A percentile compares a stretch with the other conserved stretches of the same genome.
Conservation (phyloP, 2,329 filamentous ascomycete genomes). For the Aspergillus glaucus region DNA sequence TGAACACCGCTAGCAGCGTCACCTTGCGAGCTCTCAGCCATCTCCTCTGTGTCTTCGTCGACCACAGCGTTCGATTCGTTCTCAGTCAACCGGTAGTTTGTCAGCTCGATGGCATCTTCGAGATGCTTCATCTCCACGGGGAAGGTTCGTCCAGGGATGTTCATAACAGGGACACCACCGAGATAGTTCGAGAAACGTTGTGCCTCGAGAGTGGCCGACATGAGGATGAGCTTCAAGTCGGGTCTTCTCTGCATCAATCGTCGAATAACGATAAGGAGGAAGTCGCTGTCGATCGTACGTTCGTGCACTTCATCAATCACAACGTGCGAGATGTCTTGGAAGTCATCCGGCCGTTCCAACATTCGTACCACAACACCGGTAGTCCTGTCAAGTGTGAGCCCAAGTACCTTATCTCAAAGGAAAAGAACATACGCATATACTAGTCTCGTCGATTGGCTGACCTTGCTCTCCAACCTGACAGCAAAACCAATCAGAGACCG, state of each 20-base stretch:
- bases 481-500: conserved; percentile 89
- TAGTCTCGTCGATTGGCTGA: conserved; percentile 71
- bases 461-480: conserved; percentile 85
- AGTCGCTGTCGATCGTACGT: conserved; percentile 92
- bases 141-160: conserved; percentile 88
- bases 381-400: conserved; percentile 31
- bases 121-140: conserved; percentile 82
- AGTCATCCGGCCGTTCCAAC: conserved; percentile 81
- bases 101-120: conserved; percentile 87
- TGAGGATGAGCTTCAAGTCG: conserved; percentile 86
- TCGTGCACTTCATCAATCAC: conserved; percentile 98
- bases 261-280: conserved; percentile 84
- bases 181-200: conserved; percentile 86
- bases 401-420: background rate
- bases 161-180: conserved; percentile 75
- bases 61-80: conserved; percentile 38
- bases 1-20: conserved; percentile 53
- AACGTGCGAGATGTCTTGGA: conserved; percentile 85
- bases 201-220: conserved; percentile 96
- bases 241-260: conserved; percentile 69
- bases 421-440: conserved; percentile 66
- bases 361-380: conserved; percentile 94
- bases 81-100: conserved; percentile 65
- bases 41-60: conserved; percentile 43
- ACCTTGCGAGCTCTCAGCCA: conserved; percentile 43